A percentile compares a stretch with the other conserved stretches of the same genome.
Evolutionary conservation across 2,329 filamentous ascomycete genomes (phyloP).

Genomic region (Alternaria burnsii): DNA sequence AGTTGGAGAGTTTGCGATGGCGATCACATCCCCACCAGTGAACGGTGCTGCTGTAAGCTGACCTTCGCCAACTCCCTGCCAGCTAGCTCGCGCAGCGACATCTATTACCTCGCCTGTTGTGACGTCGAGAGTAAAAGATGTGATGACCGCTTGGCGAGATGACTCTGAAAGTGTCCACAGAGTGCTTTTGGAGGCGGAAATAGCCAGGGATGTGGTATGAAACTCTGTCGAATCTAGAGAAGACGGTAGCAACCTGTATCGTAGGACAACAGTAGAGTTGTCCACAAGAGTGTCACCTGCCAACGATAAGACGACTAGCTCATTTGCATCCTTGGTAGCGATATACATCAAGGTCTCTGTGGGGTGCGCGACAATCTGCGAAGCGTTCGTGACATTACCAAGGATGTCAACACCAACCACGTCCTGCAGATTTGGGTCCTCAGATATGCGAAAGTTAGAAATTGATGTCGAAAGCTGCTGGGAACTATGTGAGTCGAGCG

Average conservation of each 20-base stretch:
- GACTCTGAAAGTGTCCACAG: constrained; percentile 37
- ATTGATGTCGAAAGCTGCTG: constrained; percentile 22
- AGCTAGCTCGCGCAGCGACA: constrained; percentile 26
- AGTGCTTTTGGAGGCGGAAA: constrained; percentile 25
- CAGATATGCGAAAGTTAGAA: constrained; percentile 31
- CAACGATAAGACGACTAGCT: constrained; percentile 26
- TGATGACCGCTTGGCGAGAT: constrained; percentile 20
- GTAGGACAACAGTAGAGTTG: not conserved
- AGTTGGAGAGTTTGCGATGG: constrained; percentile 27
- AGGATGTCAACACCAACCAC: constrained; percentile 24
- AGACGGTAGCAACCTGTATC: constrained; percentile 24
- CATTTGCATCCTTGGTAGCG: constrained; percentile 31
- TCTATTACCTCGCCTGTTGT: constrained; percentile 30
- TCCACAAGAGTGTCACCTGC: not conserved
- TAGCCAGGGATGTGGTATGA: constrained; percentile 25
- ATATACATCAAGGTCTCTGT: constrained; percentile 25
- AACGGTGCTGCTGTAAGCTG: constrained; percentile 27
- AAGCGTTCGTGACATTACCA: constrained; percentile 25
- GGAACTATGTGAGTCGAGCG: constrained; percentile 28
- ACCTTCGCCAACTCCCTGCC: constrained; percentile 21
- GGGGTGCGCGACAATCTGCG: constrained; percentile 34
- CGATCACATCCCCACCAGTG: constrained; percentile 24
- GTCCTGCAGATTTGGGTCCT: constrained; percentile 3
- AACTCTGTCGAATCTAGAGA: constrained; percentile 22
- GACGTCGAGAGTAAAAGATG: constrained; percentile 27